Percentiles rank a stretch among this genome's conserved stretches.
phyloP scores from a whole-genome alignment of 2,329 filamentous ascomycete species.

The Lasiodiplodia hormozganensis region DNA sequence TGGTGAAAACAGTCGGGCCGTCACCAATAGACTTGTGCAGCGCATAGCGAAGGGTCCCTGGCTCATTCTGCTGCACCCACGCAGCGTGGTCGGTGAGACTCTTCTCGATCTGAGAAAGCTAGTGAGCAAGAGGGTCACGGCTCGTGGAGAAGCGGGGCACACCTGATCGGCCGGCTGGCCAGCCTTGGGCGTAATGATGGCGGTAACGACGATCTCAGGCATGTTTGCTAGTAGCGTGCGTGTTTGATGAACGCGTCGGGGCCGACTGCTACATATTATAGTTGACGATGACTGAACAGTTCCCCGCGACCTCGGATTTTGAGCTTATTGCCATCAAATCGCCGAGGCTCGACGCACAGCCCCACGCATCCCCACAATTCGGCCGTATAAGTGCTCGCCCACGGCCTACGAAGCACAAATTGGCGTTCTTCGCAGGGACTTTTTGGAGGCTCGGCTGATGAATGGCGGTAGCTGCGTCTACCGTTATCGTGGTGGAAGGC shows the following conservation, averaged over 20 bases:
- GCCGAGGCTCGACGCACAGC: slow-evolving; percentile 15
- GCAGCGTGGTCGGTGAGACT: slow-evolving; percentile 37
- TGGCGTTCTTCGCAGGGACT: too few species aligned
- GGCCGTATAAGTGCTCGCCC: background rate
- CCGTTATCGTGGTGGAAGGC: too few species aligned
- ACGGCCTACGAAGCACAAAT: too few species aligned
- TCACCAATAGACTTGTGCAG: slow-evolving; percentile 41
- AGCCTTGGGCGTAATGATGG: slow-evolving; percentile 40
- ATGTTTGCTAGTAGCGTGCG: slow-evolving; percentile 32
- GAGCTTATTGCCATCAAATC: slow-evolving; percentile 1
- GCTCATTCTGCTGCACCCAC: slow-evolving; percentile 42
- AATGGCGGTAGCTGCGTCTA: too few species aligned
- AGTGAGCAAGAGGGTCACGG: background rate
- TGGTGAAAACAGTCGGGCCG: slow-evolving; percentile 38
- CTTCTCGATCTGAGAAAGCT: slow-evolving; percentile 39
- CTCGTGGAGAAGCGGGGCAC: slow-evolving; percentile 14
- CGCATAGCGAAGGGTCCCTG: slow-evolving; percentile 43
- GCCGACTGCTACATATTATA: background rate
- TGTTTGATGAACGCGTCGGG: background rate
- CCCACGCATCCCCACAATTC: background rate
- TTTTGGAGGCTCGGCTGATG: too few species aligned
- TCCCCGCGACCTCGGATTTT: background rate
- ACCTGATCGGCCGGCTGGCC: slow-evolving; percentile 42
- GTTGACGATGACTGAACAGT: slow-evolving; percentile 5
- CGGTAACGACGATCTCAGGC: slow-evolving; percentile 38